A percentile compares a stretch with the other conserved stretches of the same genome.
phyloP scores from a whole-genome alignment of 805 yeast genomes.

The Vanderwaltozyma yarrowii region DNA sequence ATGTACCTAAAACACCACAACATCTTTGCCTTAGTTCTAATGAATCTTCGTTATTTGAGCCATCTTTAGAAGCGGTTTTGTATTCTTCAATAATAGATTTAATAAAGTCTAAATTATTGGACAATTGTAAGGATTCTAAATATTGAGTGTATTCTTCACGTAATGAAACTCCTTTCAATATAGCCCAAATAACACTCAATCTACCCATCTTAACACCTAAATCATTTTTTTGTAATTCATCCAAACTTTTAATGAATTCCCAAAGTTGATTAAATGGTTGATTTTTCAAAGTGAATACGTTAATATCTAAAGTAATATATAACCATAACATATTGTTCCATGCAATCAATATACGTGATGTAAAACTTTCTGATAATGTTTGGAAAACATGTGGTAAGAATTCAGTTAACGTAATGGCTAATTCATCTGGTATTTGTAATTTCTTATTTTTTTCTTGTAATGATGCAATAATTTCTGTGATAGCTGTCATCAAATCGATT shows the following conservation, averaged over 20 bases:
- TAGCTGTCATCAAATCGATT: constrained; percentile 66
- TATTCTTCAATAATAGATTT: constrained; percentile 14
- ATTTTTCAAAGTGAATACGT: constrained; percentile 15
- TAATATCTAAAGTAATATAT: constrained; percentile 17
- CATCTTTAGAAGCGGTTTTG: neutral
- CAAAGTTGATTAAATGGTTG: constrained; percentile 12
- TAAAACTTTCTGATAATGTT: constrained; percentile 38
- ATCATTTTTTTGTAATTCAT: constrained; percentile 11
- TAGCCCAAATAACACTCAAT: constrained; percentile 38
- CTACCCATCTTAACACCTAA: constrained; percentile 27
- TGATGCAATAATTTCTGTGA: constrained; percentile 47
- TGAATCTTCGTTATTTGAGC: constrained; percentile 7
- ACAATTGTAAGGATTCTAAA: constrained; percentile 11
- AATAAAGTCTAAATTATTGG: constrained; percentile 23
- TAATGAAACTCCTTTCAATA: constrained; percentile 19
- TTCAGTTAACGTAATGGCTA: constrained; percentile 11
- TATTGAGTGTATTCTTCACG: constrained; percentile 6
- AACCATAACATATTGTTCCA: constrained; percentile 65
- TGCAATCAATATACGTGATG: constrained; percentile 48
- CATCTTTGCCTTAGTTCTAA: constrained; percentile 31
- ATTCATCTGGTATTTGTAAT: constrained; percentile 4
- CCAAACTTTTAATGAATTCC: constrained; percentile 7
- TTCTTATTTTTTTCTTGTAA: constrained; percentile 12
- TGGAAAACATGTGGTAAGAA: constrained; percentile 30
- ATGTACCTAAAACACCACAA: constrained; percentile 42